These are phyloP conservation scores for Diplocarpon rosae DNA, from an alignment of 2,329 filamentous ascomycete genomes.

Conservation along the genomic window DNA sequence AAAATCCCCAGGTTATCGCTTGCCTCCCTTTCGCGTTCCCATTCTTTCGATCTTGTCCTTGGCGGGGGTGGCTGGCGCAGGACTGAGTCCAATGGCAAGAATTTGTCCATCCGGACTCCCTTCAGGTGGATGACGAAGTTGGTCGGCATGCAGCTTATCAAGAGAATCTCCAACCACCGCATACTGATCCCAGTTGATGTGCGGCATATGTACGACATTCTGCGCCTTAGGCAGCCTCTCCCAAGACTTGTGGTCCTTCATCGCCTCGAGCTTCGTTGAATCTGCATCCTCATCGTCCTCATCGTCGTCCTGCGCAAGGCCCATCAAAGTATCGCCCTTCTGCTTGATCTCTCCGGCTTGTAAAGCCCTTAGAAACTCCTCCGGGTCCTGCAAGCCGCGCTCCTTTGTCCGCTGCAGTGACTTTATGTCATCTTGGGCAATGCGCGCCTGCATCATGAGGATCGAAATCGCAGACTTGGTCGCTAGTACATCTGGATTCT, in stretches of 20 bases:
- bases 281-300: slow-evolving; percentile 26
- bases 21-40: slow-evolving; percentile 17
- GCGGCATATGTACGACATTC: slow-evolving; percentile 73
- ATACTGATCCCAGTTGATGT: slow-evolving; percentile 92
- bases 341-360: slow-evolving; percentile 45
- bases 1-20: slow-evolving; percentile 6
- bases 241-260: slow-evolving; percentile 34
- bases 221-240: slow-evolving; percentile 63
- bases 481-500: slow-evolving; percentile 79
- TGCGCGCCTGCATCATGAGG: slow-evolving; percentile 73
- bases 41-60: slow-evolving; percentile 36
- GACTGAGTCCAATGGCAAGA: slow-evolving; percentile 37
- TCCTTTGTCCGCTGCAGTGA: slow-evolving; percentile 58
- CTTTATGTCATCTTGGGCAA: slow-evolving; percentile 65
- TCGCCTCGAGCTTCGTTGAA: slow-evolving; percentile 8
- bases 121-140: slow-evolving; percentile 52
- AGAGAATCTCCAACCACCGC: slow-evolving; percentile 77
- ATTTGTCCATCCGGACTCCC: slow-evolving; percentile 24
- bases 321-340: slow-evolving; percentile 14
- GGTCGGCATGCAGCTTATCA: slow-evolving; percentile 75
- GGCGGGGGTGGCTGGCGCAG: slow-evolving; percentile 44
- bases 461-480: slow-evolving; percentile 77
- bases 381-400: slow-evolving; percentile 58
- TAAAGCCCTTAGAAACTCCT: slow-evolving; percentile 61
- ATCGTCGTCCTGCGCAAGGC: slow-evolving; percentile 23